Evolutionary conservation across 2,329 filamentous ascomycete genomes (phyloP).

Genomic region (Colletotrichum sp.): DNA sequence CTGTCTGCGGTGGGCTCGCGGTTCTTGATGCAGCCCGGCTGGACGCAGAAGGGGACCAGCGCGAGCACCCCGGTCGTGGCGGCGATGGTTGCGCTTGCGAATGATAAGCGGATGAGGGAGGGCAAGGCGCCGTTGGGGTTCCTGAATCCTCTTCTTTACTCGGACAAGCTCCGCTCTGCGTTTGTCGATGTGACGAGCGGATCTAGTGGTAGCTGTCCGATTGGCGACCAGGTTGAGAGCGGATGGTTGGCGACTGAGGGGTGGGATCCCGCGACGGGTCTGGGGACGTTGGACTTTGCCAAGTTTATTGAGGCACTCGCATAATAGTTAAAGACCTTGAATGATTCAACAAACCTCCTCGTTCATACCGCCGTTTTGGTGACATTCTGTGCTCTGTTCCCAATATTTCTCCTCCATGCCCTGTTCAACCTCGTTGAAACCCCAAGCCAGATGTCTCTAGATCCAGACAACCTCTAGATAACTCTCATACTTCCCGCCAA

Average conservation of each 20-base stretch:
- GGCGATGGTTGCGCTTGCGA: constrained; percentile 46
- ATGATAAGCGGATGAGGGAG: constrained; percentile 42
- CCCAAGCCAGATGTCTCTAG: background rate
- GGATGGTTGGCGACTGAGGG: background rate
- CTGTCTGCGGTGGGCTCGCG: constrained; percentile 57
- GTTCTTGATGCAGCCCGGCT: constrained; percentile 38
- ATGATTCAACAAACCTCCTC: accelerated
- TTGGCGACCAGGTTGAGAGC: background rate
- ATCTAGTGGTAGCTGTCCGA: background rate
- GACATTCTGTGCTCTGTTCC: background rate
- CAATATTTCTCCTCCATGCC: too few species aligned
- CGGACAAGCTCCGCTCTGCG: constrained; percentile 1
- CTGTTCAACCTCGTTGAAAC: accelerated
- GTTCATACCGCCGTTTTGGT: background rate
- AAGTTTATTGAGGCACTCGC: background rate
- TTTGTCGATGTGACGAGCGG: background rate
- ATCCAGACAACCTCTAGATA: background rate
- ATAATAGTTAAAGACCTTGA: background rate
- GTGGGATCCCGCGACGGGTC: background rate
- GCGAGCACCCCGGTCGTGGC: constrained; percentile 46
- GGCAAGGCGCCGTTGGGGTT: constrained; percentile 45
- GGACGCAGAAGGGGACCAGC: constrained; percentile 29
- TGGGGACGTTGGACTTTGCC: background rate
- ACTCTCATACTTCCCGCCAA: background rate
- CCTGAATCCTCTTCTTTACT: constrained; percentile 47